Evolutionary conservation across 2,329 filamentous ascomycete species (phyloP).

Genomic region (Exophiala sideris): DNA sequence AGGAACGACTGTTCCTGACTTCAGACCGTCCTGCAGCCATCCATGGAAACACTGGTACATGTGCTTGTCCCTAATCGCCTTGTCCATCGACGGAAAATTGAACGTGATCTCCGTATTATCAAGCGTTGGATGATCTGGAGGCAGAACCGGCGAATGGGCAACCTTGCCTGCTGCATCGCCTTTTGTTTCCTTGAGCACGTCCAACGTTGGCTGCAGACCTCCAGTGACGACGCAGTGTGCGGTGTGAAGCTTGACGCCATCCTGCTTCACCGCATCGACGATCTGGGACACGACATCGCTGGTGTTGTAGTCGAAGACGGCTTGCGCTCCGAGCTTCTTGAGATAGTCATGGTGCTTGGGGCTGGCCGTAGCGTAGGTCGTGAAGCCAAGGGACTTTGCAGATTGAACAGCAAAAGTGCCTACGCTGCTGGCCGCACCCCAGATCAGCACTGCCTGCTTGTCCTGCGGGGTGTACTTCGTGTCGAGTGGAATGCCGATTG

Average conservation of each 20-base stretch:
- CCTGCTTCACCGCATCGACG: conserved; percentile 35
- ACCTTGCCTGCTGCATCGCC: conserved; percentile 21
- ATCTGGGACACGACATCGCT: conserved; percentile 30
- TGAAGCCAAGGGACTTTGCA: conserved; percentile 39
- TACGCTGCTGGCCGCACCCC: conserved; percentile 42
- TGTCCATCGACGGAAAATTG: background rate
- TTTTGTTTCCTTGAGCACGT: conserved; percentile 25
- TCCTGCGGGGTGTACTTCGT: conserved; percentile 25
- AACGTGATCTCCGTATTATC: conserved; percentile 5
- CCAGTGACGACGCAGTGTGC: conserved; percentile 21
- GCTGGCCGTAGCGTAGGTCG: conserved; percentile 40
- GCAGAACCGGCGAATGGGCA: conserved; percentile 21
- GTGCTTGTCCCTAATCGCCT: background rate
- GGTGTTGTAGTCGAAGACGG: conserved; percentile 44
- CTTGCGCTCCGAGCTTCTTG: conserved; percentile 38
- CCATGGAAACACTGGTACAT: background rate
- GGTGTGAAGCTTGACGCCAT: conserved; percentile 28
- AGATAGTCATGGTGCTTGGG: conserved; percentile 39
- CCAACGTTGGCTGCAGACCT: conserved; percentile 23
- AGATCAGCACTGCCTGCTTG: conserved; percentile 37
- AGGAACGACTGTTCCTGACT: background rate
- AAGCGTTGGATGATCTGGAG: conserved; percentile 14
- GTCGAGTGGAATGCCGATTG: conserved; percentile 27
- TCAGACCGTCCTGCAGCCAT: background rate
- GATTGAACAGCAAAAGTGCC: conserved; percentile 41